A percentile compares a stretch with the other conserved stretches of the same genome.
phyloP scores from a whole-genome alignment of 495 filamentous ascomycete species.

The Friedmanniomyces simplex region DNA sequence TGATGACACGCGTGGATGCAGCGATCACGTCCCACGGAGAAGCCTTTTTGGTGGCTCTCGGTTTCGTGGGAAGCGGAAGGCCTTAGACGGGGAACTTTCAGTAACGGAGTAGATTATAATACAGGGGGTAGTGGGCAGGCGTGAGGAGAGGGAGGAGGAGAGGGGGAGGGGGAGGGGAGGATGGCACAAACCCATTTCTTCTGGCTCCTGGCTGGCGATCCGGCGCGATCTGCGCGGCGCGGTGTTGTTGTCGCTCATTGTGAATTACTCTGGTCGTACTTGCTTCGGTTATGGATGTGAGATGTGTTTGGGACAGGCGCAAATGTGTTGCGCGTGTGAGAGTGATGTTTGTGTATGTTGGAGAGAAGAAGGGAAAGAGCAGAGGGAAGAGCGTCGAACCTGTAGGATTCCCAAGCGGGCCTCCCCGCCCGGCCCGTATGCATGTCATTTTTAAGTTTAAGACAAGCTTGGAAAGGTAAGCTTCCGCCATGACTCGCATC shows the following conservation, averaged over 20 bases:
- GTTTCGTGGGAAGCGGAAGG: neutral
- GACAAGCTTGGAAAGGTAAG: no score
- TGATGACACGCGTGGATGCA: neutral
- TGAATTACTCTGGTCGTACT: neutral
- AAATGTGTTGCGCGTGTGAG: neutral
- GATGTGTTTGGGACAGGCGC: neutral
- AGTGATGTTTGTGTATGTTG: no score
- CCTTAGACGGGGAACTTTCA: neutral
- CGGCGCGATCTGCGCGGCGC: neutral
- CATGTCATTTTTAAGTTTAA: no score
- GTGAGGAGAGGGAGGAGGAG: neutral
- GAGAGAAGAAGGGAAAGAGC: no score
- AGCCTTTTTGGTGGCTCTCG: neutral
- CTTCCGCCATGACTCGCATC: no score
- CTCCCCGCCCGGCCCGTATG: no score
- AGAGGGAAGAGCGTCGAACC: no score
- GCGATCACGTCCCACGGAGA: neutral
- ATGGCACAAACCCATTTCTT: neutral
- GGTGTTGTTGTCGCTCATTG: neutral
- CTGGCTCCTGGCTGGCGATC: neutral
- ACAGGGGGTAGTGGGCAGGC: no score
- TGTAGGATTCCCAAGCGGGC: no score
- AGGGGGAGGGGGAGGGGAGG: neutral
- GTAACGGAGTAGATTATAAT: neutral
- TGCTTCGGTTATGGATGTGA: neutral